Conservation (phyloP, 805 yeast species). For the Wickerhamomyces silvicola region DNA sequence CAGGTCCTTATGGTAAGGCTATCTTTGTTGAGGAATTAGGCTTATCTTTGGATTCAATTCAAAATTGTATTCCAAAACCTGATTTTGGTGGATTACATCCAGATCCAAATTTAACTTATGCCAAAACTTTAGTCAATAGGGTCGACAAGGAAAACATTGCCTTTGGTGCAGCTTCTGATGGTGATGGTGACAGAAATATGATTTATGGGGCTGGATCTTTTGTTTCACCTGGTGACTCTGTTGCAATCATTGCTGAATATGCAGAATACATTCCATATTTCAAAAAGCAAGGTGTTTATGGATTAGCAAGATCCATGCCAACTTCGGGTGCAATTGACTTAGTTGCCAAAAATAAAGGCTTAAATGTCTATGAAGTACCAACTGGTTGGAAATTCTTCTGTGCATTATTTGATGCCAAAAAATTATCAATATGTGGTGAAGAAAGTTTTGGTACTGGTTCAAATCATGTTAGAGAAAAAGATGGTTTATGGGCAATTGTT, state of each 20-base stretch:
- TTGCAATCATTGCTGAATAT: conserved; percentile 94
- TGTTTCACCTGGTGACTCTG: conserved; percentile 98
- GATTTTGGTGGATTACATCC: conserved; percentile 98
- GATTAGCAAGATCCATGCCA: conserved; percentile 97
- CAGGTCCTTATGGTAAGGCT: conserved; percentile 91
- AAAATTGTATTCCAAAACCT: conserved; percentile 72
- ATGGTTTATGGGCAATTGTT: conserved; percentile 94
- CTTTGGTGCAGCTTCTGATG: conserved; percentile 98
- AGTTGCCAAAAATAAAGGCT: conserved; percentile 73
- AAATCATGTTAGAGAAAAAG: conserved; percentile 94
- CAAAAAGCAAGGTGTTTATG: conserved; percentile 75
- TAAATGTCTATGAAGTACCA: conserved; percentile 88
- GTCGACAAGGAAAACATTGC: conserved; percentile 81
- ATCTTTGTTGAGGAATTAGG: conserved; percentile 84
- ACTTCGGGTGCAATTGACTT: conserved; percentile 90
- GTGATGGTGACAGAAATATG: conserved; percentile 99
- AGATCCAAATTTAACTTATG: conserved; percentile 95
- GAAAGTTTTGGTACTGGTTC: conserved; percentile 98
- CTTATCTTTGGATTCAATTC: conserved; percentile 60
- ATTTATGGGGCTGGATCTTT: conserved; percentile 92
- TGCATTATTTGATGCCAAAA: conserved; percentile 87
- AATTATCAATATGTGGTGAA: conserved; percentile 95
- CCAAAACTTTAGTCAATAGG: conserved; percentile 73
- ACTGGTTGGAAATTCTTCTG: conserved; percentile 99
- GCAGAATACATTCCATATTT: conserved; percentile 92